Evolutionary conservation across 208 protist genomes (phyloP).

Genomic region (Leishmania amazonensis): DNA sequence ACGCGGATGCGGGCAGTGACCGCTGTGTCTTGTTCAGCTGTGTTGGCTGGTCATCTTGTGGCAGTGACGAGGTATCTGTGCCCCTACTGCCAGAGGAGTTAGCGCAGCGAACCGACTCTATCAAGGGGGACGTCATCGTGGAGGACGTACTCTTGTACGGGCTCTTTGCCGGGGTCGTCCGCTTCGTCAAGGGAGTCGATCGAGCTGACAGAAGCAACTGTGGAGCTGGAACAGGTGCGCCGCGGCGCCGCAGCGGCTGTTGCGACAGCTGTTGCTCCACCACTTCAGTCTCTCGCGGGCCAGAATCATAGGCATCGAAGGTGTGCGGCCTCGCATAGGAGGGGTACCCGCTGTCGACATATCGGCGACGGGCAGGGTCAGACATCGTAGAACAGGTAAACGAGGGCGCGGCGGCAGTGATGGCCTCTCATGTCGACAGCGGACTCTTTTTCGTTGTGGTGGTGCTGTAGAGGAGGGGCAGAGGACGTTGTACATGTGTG

Average conservation of each 20-base stretch:
- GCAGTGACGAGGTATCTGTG: not conserved
- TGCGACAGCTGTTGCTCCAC: not conserved
- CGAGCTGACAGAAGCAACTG: constrained; percentile 7
- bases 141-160: constrained; percentile 2
- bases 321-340: not conserved
- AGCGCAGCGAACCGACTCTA: not conserved
- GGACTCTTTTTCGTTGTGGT: not conserved
- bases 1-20: not conserved
- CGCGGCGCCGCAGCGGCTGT: constrained; percentile 23
- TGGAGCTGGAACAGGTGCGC: constrained; percentile 21
- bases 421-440: constrained; percentile 1
- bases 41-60: not conserved
- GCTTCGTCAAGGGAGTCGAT: constrained; percentile 7
- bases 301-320: constrained; percentile 17
- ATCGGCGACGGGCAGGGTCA: not conserved
- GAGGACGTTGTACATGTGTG: not conserved
- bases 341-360: not conserved
- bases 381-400: not conserved
- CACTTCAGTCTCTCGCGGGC: not conserved
- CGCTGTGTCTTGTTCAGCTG: constrained; percentile 3
- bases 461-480: not conserved
- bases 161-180: constrained; percentile 8
- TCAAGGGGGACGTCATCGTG: not conserved
- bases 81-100: not conserved
- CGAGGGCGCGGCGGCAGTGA: not conserved